phyloP scores from a whole-genome alignment of 2,329 filamentous ascomycete genomes.

The Fusarium paranaense region DNA sequence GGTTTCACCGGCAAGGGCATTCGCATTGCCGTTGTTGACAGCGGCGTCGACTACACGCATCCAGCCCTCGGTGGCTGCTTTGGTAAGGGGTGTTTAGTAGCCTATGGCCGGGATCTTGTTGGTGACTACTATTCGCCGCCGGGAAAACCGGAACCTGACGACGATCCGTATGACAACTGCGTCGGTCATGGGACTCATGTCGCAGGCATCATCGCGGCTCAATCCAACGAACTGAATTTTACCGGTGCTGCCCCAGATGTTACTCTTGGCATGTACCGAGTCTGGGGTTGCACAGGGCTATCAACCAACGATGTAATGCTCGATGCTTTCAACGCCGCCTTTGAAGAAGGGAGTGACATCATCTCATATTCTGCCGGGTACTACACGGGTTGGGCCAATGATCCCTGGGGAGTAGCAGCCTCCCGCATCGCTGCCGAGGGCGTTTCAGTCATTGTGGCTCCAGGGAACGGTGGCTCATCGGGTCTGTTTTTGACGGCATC shows the following conservation, averaged over 20 bases:
- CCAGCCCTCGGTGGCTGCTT: constrained; percentile 72
- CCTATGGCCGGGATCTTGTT: constrained; percentile 65
- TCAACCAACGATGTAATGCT: constrained; percentile 64
- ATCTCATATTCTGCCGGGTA: constrained; percentile 62
- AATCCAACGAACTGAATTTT: constrained; percentile 61
- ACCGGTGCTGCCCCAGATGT: constrained; percentile 66
- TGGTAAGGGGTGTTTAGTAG: constrained; percentile 66
- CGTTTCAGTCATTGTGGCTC: not conserved
- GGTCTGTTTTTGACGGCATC: not conserved
- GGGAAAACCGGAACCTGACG: constrained; percentile 50
- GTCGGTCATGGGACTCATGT: constrained; percentile 62
- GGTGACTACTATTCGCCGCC: constrained; percentile 53
- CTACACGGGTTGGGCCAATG: not conserved
- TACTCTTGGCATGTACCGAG: constrained; percentile 62
- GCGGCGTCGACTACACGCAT: constrained; percentile 70
- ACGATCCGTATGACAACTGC: constrained; percentile 60
- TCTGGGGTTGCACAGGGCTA: not conserved
- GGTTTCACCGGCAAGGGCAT: constrained; percentile 60
- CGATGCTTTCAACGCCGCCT: constrained; percentile 66
- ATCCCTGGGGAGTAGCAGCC: not conserved
- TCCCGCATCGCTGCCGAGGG: not conserved
- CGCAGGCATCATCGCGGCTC: constrained; percentile 59
- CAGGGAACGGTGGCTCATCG: not conserved
- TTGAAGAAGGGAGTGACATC: constrained; percentile 65
- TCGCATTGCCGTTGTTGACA: constrained; percentile 62